phyloP scores from a whole-genome alignment of 179 eudicot species.

The Monotropa hypopitys region DNA sequence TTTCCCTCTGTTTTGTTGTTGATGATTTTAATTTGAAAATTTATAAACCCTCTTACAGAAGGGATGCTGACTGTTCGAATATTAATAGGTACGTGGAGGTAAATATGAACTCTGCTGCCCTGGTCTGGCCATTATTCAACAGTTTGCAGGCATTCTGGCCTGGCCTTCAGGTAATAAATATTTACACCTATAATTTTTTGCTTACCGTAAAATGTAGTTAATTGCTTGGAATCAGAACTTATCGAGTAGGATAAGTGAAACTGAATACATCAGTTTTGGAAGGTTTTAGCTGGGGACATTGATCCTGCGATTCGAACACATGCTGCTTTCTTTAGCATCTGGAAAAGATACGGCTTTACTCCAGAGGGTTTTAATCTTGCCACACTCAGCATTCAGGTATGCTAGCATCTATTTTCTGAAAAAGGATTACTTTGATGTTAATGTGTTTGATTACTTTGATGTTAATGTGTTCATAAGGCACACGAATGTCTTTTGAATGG shows the following conservation, averaged over 20 bases:
- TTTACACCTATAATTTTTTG: not conserved
- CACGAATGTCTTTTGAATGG: not conserved
- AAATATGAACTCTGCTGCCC: conserved; percentile 96
- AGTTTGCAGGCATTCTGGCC: conserved; percentile 99
- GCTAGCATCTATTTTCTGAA: not conserved
- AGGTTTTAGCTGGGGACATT: conserved; percentile 97
- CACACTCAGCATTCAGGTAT: conserved; percentile 82
- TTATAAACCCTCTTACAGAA: not conserved
- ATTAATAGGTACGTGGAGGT: conserved; percentile 88
- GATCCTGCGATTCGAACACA: conserved; percentile 96
- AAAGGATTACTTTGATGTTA: not conserved
- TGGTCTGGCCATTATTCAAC: conserved; percentile 96
- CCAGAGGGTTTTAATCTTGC: conserved; percentile 99
- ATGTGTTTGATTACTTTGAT: not conserved
- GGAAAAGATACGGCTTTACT: conserved; percentile 91
- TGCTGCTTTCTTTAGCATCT: conserved; percentile 90
- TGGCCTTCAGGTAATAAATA: conserved; percentile 69
- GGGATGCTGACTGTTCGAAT: conserved; percentile 2
- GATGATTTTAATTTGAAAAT: conserved; percentile 4
- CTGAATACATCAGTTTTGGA: conserved; percentile 24
- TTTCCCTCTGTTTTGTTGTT: not conserved
- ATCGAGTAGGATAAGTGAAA: conserved; percentile 18
- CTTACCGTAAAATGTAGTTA: not conserved
- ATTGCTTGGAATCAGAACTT: conserved; percentile 6
- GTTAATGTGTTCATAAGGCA: not conserved